Conservation (phyloP, 169 alveolate genomes). For the Cryptosporidium xiaoi region DNA sequence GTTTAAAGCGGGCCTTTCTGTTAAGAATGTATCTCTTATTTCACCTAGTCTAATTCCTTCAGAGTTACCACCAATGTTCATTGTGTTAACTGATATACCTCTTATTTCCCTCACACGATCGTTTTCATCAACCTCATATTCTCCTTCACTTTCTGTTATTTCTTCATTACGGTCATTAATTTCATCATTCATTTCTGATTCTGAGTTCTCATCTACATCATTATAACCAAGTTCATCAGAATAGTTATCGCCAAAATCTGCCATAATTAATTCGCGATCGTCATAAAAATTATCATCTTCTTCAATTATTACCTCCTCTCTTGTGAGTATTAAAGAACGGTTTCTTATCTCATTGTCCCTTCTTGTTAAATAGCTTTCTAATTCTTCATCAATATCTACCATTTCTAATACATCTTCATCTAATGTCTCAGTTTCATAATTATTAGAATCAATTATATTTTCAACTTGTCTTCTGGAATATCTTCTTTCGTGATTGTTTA, state of each 20-base stretch:
- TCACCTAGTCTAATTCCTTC: too few species aligned
- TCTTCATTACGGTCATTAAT: neutral
- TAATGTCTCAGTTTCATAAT: neutral
- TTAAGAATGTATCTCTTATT: too few species aligned
- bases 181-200: neutral
- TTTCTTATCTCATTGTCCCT: slow-evolving; percentile 31
- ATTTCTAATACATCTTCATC: slow-evolving; percentile 17
- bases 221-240: neutral
- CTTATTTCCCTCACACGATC: neutral
- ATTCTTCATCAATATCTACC: slow-evolving; percentile 39
- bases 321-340: slow-evolving; percentile 21
- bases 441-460: neutral
- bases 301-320: slow-evolving; percentile 10
- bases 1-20: too few species aligned
- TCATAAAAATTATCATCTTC: neutral
- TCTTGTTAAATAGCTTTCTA: slow-evolving; percentile 1
- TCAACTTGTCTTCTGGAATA: too few species aligned
- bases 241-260: neutral
- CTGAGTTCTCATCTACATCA: neutral
- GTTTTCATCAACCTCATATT: slow-evolving; percentile 1
- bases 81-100: too few species aligned
- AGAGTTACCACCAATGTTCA: too few species aligned
- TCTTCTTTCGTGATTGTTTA: too few species aligned
- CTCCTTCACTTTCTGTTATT: neutral
- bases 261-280: neutral